Evolutionary conservation across 768 basidiomycete genomes (phyloP), one percentile per base, ranked within the genome.

Genomic region (Leccinum rimulosum): DNA sequence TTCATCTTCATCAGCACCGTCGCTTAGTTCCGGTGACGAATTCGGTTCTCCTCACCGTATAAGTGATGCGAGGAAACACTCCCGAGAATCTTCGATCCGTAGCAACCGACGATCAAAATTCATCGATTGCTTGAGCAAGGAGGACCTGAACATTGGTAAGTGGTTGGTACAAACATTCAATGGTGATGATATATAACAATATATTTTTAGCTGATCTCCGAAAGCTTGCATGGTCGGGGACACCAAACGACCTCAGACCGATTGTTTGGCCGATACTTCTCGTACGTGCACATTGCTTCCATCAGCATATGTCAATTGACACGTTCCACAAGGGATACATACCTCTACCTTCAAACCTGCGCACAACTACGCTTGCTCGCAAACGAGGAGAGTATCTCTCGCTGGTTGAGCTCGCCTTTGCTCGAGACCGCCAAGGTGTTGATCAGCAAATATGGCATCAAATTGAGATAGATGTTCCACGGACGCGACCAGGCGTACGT

Each of bases 371-470:
- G 1, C 82, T 98, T n/a, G 80, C 84, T 28, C 84, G 94, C 51
- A 99, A 98, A 76, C 85, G 97, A 48, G 85, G 86, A 66, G 97
- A 98, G 74, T 98, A 98, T 71, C 82, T 84, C 43, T 91, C 91
- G 15, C 81, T 98, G 60, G 95, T 96, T 8, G 85, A 92, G 64
- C 79, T 95, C 17, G 88, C 97, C 15, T 99, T 98, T 71, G 86
- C 90, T 12, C 83, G 91, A 40, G 93, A 93, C 58, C 83, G 85
- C 31, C 87, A 90, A 57, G 87, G 90, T 0, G 81, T 96, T 31
- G 96, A 99, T 73, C 93, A 95, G 67, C 91, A 93, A 74, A 96
- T 98, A 70, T 98, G 97, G 97, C 97, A 98, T 75, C 97, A 99
- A 74, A 98, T 98, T 66, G 93, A 94, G 69, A 98, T 98, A 60